A percentile compares a stretch with the other conserved stretches of the same genome.
These are phyloP conservation scores for Collybia sordida DNA, from an alignment of 768 basidiomycete species.

Conservation along the genomic window DNA sequence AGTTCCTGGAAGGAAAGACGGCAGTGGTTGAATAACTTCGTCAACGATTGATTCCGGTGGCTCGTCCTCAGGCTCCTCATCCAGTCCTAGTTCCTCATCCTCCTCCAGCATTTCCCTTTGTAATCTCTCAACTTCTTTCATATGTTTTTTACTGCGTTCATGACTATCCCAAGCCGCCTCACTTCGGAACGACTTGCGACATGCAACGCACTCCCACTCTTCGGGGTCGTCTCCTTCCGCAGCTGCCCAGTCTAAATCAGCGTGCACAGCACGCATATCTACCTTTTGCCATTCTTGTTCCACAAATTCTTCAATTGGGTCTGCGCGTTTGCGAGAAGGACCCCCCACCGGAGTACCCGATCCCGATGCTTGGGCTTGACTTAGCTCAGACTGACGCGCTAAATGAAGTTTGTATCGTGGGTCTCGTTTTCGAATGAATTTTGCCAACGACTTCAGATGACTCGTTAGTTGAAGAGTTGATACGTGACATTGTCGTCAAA, in stretches of 20 bases:
- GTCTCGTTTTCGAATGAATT: slow-evolving; percentile 84
- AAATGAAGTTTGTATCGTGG: slow-evolving; percentile 78
- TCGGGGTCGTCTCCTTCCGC: slow-evolving; percentile 72
- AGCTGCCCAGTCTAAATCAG: slow-evolving; percentile 73
- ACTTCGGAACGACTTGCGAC: slow-evolving; percentile 83
- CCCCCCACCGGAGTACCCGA: slow-evolving; percentile 27
- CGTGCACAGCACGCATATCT: slow-evolving; percentile 39
- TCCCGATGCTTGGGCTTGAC: slow-evolving; percentile 26
- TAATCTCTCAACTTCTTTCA: slow-evolving; percentile 81
- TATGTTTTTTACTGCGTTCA: slow-evolving; percentile 92
- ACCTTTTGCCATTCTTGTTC: slow-evolving; percentile 92
- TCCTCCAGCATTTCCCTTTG: slow-evolving; percentile 77
- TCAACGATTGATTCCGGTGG: neutral
- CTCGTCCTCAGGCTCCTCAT: slow-evolving; percentile 14
- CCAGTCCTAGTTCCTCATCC: slow-evolving; percentile 56
- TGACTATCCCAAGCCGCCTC: slow-evolving; percentile 97
- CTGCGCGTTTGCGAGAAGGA: slow-evolving; percentile 23
- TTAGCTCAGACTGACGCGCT: slow-evolving; percentile 42
- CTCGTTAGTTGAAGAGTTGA: neutral
- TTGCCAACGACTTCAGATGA: slow-evolving; percentile 58
- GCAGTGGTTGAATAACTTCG: neutral
- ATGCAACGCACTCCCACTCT: slow-evolving; percentile 96
- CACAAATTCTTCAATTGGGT: slow-evolving; percentile 49
- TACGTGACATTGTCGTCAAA: neutral
- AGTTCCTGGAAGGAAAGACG: slow-evolving; percentile 2